Percentiles rank a stretch among this genome's conserved stretches.
Evolutionary conservation across 495 filamentous ascomycete genomes (phyloP).

Genomic region (Talaromyces ruber): DNA sequence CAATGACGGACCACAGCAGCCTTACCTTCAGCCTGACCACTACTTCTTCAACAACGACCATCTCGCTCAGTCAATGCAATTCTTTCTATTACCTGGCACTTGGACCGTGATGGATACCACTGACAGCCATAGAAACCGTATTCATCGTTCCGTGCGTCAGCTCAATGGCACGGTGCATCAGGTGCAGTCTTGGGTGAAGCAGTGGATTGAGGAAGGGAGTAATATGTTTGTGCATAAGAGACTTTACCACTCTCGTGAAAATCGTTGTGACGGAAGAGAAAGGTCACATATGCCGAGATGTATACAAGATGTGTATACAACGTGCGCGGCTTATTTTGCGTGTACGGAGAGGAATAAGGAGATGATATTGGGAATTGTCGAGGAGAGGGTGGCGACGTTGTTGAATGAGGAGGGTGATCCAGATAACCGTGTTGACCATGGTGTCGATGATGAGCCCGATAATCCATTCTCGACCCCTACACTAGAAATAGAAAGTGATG

Average conservation of each 20-base stretch:
- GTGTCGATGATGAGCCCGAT: neutral
- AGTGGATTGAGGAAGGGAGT: slow-evolving; percentile 5
- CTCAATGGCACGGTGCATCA: neutral
- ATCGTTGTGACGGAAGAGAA: neutral
- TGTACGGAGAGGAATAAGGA: neutral
- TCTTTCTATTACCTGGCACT: neutral
- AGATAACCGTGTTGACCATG: neutral
- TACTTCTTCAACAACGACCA: neutral
- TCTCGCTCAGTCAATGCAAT: neutral
- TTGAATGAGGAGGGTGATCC: slow-evolving; percentile 23
- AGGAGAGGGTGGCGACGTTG: neutral
- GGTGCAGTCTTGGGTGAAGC: neutral
- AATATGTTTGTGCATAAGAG: slow-evolving; percentile 2
- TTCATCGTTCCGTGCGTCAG: neutral
- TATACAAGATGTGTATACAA: slow-evolving; percentile 3
- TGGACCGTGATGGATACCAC: neutral
- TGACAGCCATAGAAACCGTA: neutral
- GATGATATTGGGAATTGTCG: neutral
- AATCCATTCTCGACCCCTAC: neutral
- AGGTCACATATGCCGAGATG: neutral
- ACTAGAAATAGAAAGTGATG: neutral
- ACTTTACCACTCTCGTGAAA: neutral
- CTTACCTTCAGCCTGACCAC: neutral
- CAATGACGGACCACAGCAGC: neutral
- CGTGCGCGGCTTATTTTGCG: slow-evolving; percentile 2